These are phyloP conservation scores for Omphalea diandra DNA, from an alignment of 441 rosid species.

Conservation along the genomic window DNA sequence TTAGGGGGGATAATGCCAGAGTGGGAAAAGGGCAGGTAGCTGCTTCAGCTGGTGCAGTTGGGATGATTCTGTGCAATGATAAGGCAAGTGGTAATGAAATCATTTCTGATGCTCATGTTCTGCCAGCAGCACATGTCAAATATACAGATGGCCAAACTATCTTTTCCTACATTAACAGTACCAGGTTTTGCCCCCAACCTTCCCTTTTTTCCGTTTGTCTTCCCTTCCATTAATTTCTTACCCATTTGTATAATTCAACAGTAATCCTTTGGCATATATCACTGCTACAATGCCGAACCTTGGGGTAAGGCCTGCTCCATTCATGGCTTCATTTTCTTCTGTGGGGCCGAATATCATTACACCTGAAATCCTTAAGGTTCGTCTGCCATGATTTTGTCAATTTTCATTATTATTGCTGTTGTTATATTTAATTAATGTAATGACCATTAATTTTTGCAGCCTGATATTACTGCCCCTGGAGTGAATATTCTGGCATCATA, in stretches of 20 bases:
- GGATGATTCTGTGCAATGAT: slow-evolving; percentile 60
- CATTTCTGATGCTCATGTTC: slow-evolving; percentile 44
- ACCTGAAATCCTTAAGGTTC: slow-evolving; percentile 56
- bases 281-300: slow-evolving; percentile 21
- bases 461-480: slow-evolving; percentile 70
- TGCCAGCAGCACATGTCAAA: slow-evolving; percentile 48
- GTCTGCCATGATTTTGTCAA: neutral
- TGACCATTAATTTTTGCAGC: slow-evolving; percentile 31
- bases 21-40: slow-evolving; percentile 44
- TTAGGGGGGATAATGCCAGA: slow-evolving; percentile 38
- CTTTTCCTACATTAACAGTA: slow-evolving; percentile 36
- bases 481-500: slow-evolving; percentile 50
- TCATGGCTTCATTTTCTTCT: slow-evolving; percentile 57
- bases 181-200: slow-evolving; percentile 26
- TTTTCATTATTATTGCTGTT: neutral
- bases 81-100: slow-evolving; percentile 33
- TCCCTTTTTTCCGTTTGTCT: neutral
- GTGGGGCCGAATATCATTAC: slow-evolving; percentile 49
- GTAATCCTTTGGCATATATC: slow-evolving; percentile 44
- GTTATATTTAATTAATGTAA: neutral
- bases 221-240: neutral
- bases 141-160: slow-evolving; percentile 37
- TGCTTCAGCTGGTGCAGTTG: slow-evolving; percentile 48
- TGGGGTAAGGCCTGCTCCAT: slow-evolving; percentile 48
- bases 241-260: slow-evolving; percentile 14